Conservation (phyloP, 306 rosid genomes). For the Prunus padus region DNA sequence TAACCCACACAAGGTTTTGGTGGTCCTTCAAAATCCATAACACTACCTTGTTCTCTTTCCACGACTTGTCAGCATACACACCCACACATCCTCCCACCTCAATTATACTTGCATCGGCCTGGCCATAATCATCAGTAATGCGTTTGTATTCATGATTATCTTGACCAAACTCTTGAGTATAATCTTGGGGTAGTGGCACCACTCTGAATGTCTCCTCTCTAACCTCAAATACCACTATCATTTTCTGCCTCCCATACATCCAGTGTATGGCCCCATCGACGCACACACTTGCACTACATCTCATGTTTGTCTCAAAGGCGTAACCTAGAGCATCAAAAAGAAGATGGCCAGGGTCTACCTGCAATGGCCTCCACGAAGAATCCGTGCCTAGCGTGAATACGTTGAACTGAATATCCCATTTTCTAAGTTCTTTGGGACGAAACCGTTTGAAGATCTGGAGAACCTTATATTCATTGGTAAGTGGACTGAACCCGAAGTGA, state of each 20-base stretch:
- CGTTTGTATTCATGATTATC: not conserved
- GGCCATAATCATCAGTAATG: too few species aligned
- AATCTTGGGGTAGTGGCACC: not conserved
- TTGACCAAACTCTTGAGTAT: not conserved
- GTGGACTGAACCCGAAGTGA: not conserved
- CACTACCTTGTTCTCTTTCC: not conserved
- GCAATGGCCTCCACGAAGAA: not conserved
- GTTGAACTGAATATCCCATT: too few species aligned
- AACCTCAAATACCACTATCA: not conserved
- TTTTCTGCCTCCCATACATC: not conserved
- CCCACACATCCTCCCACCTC: conserved; percentile 8
- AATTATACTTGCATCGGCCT: too few species aligned
- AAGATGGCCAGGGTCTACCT: not conserved
- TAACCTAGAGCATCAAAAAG: too few species aligned
- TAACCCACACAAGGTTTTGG: not conserved
- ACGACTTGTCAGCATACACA: not conserved
- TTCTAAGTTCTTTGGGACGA: too few species aligned
- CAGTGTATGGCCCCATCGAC: not conserved
- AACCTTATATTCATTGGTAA: conserved; percentile 4
- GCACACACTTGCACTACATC: not conserved
- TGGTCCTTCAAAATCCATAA: not conserved
- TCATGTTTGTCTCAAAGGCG: too few species aligned
- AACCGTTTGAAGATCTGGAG: not conserved
- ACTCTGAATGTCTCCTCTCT: not conserved
- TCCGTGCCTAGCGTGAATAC: too few species aligned